Base-by-base conservation (phyloP, 257 asterid species). In the Ocimum tenuiflorum region DNA sequence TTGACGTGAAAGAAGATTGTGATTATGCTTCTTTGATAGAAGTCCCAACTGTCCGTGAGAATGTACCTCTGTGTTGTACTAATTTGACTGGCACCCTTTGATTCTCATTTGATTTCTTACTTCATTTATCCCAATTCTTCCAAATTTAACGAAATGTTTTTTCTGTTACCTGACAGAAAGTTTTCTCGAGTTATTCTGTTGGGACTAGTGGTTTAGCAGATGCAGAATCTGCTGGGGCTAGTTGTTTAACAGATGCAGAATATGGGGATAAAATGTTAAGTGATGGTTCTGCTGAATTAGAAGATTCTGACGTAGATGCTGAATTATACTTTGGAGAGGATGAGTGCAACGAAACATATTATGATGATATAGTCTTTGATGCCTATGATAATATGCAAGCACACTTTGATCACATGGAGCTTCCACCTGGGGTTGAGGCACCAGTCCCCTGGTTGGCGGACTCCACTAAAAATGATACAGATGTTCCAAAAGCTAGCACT, bases 381-480 rank as follows among this genome's bases (percentile, higher is more conserved):
- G 94, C 83, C 36, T 74, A 68, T 73, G 58, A 77, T 33, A 63
- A 56, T 74, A 57, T 82, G 75, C 82, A 84, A 68, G 76, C 96
- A 9, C 86, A 78, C 67, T 87, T 87, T 63, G 96, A 91, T 71
- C 75, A 76, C 67, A 78, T 84, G 85, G 92, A 81, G 73, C 82
- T 85, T 55, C 97, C 97, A 29, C 82, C 97, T 36, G 95, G 96
- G 17, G 81, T 87, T 41, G 97, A 89, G 89, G 88, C 79, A 13
- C 72, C 86, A 17, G 63, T 87, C 57, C 98, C 96, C 59, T 89
- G 92, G 96, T 76, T 86, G 60, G 63, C 67, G 7, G 56, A 58
- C 60, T 69, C 80, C 46, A 55, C 74, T 17, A 42, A 24, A 39
- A 69, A 70, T 59, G 73, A 74, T 48, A 53, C 52, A 43, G 77